Evolutionary conservation across 1,284 basidiomycete species (phyloP).

Genomic region (Anthracocystis setariae): DNA sequence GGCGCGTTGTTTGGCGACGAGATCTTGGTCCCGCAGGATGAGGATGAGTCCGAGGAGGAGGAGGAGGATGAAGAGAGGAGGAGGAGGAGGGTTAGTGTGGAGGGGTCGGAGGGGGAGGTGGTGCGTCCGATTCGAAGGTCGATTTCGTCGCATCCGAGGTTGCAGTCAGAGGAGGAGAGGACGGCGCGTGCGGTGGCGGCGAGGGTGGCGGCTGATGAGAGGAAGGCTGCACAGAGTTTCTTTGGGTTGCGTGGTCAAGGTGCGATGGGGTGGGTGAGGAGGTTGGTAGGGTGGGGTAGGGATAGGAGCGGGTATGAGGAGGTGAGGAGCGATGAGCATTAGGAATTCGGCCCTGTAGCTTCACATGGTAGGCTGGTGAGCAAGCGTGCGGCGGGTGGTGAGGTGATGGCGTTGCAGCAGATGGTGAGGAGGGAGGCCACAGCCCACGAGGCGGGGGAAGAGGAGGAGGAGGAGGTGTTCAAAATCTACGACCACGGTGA

Average conservation of each 20-base stretch:
- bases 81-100: slow-evolving; percentile 15
- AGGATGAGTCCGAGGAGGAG: slow-evolving; percentile 29
- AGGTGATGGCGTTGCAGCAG: slow-evolving; percentile 14
- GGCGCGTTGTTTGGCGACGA: slow-evolving; percentile 68
- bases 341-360: slow-evolving; percentile 50
- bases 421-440: neutral
- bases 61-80: slow-evolving; percentile 29
- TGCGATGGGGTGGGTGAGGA: slow-evolving; percentile 14
- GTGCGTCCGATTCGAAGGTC: slow-evolving; percentile 53
- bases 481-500: slow-evolving; percentile 4
- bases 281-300: slow-evolving; percentile 34
- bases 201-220: slow-evolving; percentile 47
- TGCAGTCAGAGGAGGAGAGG: slow-evolving; percentile 77
- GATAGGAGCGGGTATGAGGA: slow-evolving; percentile 49
- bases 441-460: neutral
- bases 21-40: slow-evolving; percentile 61
- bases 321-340: slow-evolving; percentile 52
- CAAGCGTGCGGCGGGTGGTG: slow-evolving; percentile 1
- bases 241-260: slow-evolving; percentile 25
- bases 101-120: slow-evolving; percentile 12
- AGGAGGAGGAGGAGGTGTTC: slow-evolving; percentile 7
- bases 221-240: slow-evolving; percentile 74
- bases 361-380: no score
- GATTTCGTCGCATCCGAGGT: slow-evolving; percentile 70
- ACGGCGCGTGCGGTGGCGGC: slow-evolving; percentile 72